Evolutionary conservation across 352 stramenopile species (phyloP), one percentile per base, ranked within the genome.

Genomic region (Phytophthora syringae): DNA sequence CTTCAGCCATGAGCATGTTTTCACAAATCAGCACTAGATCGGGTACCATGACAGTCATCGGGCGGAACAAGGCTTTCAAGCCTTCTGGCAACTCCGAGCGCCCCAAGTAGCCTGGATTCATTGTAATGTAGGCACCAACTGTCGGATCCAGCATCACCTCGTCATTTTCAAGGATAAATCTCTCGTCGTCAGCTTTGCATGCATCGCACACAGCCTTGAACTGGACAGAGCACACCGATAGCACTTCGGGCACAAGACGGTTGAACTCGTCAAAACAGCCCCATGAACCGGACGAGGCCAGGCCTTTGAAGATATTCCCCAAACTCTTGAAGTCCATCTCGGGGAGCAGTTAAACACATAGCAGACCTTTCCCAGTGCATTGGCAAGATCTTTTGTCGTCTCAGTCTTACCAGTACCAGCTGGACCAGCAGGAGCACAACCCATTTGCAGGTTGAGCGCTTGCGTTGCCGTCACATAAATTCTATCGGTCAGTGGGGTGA

Each of bases 251-350:
- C 10, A 98, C 90, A 7, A 99, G 77, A 0, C 96, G 88, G 64
- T 99, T 98, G 72, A 99, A 98, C 68, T 98, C 95, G 59, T 99
- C 95, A 58, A 99, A 98, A 74, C 95, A 98, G 10, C 95, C 95
- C 96, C 96, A 99, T 0, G 96, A 97, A 9, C 96, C 96, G 0
- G 89, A 97, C 1, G 92, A 98, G 7, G 94, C 95, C 6, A 98
- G 72, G 2, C 95, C 95, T 73, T 98, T 99, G 79, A 99, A 99
- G 34, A 99, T 98, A 61, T 98, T 98, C n/a, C 95, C 96, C 0
- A 99, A 73, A 64, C 90, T 95, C 69, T 97, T 92, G 76, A 97
- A 98, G 67, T 99, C 96, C 92, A 98, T 98, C 71, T 99, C 95
- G 1, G 96, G 96, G 95, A 98, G 65, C 93, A 98, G 60, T 98